A percentile compares a stretch with the other conserved stretches of the same genome.
Evolutionary conservation across 345 rosid species (phyloP).

Genomic region (Angophora floribunda): DNA sequence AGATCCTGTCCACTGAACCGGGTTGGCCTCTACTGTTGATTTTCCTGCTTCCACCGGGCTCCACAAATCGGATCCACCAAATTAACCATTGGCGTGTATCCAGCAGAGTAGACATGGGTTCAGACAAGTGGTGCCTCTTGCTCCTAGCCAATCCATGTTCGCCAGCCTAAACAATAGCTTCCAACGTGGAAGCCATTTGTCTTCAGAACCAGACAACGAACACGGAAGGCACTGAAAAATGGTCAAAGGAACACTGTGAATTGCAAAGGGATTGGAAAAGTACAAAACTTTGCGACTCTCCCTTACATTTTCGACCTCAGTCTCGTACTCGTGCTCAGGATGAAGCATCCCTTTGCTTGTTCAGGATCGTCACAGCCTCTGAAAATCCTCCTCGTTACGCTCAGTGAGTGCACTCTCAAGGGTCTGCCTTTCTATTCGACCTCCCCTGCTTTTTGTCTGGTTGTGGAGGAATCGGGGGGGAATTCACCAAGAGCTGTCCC

Average conservation of each 20-base stretch:
- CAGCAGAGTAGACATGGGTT: not conserved
- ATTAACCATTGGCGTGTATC: not conserved
- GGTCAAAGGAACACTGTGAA: accelerated
- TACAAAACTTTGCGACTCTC: not conserved
- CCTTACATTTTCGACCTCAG: not conserved
- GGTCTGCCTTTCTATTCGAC: not conserved
- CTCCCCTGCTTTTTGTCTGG: not conserved
- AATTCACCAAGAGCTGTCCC: not conserved
- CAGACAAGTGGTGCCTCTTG: not conserved
- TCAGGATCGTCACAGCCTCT: not conserved
- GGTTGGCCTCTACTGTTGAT: not conserved
- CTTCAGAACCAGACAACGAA: not conserved
- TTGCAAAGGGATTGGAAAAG: not conserved
- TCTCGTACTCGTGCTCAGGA: not conserved
- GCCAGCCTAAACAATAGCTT: not conserved
- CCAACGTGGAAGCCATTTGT: not conserved
- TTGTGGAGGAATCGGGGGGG: not conserved
- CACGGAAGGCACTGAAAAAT: not conserved
- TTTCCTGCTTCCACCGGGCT: not conserved
- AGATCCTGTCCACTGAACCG: not conserved
- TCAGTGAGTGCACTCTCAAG: not conserved
- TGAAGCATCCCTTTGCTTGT: not conserved
- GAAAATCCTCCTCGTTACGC: not conserved
- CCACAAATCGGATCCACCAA: not conserved
- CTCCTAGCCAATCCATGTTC: not conserved